Evolutionary conservation across 2,329 filamentous ascomycete species (phyloP), one percentile per base, ranked within the genome.

Genomic region (Alternaria infectoria): DNA sequence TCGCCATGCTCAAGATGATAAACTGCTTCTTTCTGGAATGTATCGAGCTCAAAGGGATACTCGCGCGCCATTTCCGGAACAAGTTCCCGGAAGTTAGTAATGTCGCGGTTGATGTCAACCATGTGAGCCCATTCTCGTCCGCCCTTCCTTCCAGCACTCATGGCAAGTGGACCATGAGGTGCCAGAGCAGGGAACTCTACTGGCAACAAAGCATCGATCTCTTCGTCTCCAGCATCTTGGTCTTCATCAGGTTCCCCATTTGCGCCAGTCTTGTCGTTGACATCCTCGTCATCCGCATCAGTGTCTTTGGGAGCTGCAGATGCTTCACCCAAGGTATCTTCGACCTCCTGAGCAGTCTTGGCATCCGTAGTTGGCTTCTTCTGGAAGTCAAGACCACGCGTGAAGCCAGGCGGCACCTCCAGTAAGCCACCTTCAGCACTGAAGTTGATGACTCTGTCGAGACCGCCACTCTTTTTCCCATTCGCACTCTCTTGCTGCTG

Each of bases 41-140:
- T 97, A 74, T 99, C 96, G 36, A 98, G 88, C 79, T 99, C 96
- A 70, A 99, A 99, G 0, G 95, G 94, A 92, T 94, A 99, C 67
- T 96, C 91, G 68, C 91, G 88, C 2, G 96, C 96, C 93, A 98
- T 97, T 64, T 98, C 92, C 0, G 96, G 96, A 8, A 99, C 94
- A 40, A 99, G 84, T 65, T 97, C 95, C 62, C 87, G 86, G 80
- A 99, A 98, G 76, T 98, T 98, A n/a, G 92, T 86, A 73, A 98
- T 96, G 56, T 95, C 92, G 63, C 93, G 89, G 74, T 95, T 94
- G 71, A 98, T 91, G 78, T 99, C 95, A 2, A 99, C 95, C 89
- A 99, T 97, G 81, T 99, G 96, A 55, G 96, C 96, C 95, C 96
- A 99, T 82, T 98, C 93, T 72, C 88, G 90, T 7, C 92, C 91